Percentiles rank a stretch among this genome's conserved stretches.
Conservation (phyloP, 768 basidiomycete species). For the Termitomyces sp. region DNA sequence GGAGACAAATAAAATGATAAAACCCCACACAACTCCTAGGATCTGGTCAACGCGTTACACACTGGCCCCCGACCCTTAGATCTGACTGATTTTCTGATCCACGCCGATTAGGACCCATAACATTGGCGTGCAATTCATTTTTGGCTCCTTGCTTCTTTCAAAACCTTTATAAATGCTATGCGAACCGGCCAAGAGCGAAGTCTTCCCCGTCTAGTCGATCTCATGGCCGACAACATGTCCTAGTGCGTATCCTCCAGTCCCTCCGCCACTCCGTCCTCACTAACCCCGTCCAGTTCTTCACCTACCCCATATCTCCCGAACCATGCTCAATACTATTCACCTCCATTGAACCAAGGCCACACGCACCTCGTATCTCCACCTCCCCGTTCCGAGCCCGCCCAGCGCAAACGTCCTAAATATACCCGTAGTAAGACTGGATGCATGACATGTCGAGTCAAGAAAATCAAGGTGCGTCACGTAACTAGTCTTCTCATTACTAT, state of each 20-base stretch:
- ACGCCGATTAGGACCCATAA: conserved; percentile 39
- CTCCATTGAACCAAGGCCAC: conserved; percentile 34
- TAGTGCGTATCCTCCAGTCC: conserved; percentile 37
- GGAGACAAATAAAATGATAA: conserved; percentile 35
- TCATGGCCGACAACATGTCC: conserved; percentile 48
- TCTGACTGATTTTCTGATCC: conserved; percentile 59
- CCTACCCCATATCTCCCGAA: conserved; percentile 36
- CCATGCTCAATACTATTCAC: conserved; percentile 33
- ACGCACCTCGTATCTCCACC: conserved; percentile 45
- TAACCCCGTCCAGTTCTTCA: conserved; percentile 25
- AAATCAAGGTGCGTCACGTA: conserved; percentile 74
- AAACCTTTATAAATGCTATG: conserved; percentile 51
- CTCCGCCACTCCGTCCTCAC: conserved; percentile 14
- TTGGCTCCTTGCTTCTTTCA: conserved; percentile 30
- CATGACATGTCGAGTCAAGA: conserved; percentile 88
- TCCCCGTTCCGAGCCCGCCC: conserved; percentile 42
- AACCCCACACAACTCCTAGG: conserved; percentile 42
- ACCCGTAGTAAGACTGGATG: conserved; percentile 94
- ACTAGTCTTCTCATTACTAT: conserved; percentile 2
- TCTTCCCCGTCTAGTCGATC: conserved; percentile 32
- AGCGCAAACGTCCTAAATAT: conserved; percentile 86
- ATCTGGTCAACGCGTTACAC: conserved; percentile 34
- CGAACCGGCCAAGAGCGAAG: conserved; percentile 30
- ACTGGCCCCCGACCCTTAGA: conserved; percentile 61
- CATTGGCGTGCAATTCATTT: conserved; percentile 37